Base-by-base conservation (phyloP, 75 land plant species). In the Sequoia sempervirens region DNA sequence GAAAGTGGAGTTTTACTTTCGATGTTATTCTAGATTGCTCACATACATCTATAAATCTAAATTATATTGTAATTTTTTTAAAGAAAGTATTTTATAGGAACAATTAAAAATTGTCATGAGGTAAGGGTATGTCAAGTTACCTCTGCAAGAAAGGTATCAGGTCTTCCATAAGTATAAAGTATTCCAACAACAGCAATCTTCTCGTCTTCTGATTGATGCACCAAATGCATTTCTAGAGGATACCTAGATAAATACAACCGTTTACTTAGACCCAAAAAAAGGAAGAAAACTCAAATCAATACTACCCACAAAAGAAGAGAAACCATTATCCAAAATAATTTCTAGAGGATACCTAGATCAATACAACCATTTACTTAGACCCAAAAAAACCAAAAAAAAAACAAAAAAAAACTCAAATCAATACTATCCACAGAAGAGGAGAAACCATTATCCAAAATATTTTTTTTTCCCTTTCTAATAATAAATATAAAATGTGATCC, bases 211-310 rank as follows among this genome's bases (percentile, higher is more conserved):
- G 82, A 81, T 68, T 82, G 15, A n/a, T 88, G 89, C 30, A 90
- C 52, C 76, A 90, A 17, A 84, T 89, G 90, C 69, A 58, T 36
- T 76, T 89, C 90, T 38, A 89, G 18, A 36, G 46, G 70, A 84
- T 80, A 87, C 43, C 90, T 89, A 61, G 1, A 26, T 14, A 38
- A 81, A 4, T 17, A 10, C 3, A 15, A 32, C 11, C 4, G 28
- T 64, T 23, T 26, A 64, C 7, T 46, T 46, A 7, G 14, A 36
- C 1, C 7, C 26, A 23, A 61, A 61, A 61, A n/a, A 12, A 50
- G 2, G 0, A 50, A 1, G 2, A 15, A 53, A 6, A 26, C 5
- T 28, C 26, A 23, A 23, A 20, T 23, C 66, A 23, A 6, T 23
- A 23, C 8, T 23, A 50, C 0, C 52, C 52, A 0, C 12, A 45